Base-by-base conservation (phyloP, 495 filamentous ascomycete genomes). In the Endocarpon pusillum region DNA sequence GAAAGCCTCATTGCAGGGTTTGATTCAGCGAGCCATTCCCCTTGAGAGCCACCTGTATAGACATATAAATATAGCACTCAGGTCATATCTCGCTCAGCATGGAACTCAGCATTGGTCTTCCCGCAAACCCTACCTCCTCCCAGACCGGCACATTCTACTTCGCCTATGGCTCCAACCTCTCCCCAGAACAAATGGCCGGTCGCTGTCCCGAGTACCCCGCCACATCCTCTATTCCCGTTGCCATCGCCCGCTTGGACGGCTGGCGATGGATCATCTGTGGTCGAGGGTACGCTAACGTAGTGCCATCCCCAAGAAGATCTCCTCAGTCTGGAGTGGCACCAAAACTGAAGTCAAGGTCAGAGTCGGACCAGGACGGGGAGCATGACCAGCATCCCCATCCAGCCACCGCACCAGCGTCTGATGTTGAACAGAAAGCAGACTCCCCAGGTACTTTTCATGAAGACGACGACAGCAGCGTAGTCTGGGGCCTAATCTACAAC, bases 81-180 rank as follows among this genome's bases (percentile, higher is more conserved):
- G n/a, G n/a, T n/a, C n/a, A n/a, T n/a, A n/a, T n/a, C n/a, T n/a
- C n/a, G n/a, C n/a, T n/a, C n/a, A n/a, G n/a, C n/a, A n/a, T n/a
- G n/a, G n/a, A n/a, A n/a, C n/a, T n/a, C n/a, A n/a, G n/a, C n/a
- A n/a, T n/a, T n/a, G n/a, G n/a, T n/a, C n/a, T n/a, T n/a, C n/a
- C n/a, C n/a, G n/a, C n/a, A n/a, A n/a, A n/a, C n/a, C n/a, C n/a
- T n/a, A 31, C 28, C 12, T 31, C 28, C 12, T 31, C 5, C 28
- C 14, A 5, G 28, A 31, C 14, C 4, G 28, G 28, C 5, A 31
- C 51, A 24, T 48, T 75, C 44, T 81, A 83, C 57, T 81, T 82
- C 46, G 78, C 67, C 47, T 82, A 80, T 52, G 79, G 77, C 44
- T 73, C 64, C 37, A 84, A 84, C 46, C 63, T 83, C 38, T 79